Base-by-base conservation (phyloP, 2,329 filamentous ascomycete species). In the Xylariales sp. region DNA sequence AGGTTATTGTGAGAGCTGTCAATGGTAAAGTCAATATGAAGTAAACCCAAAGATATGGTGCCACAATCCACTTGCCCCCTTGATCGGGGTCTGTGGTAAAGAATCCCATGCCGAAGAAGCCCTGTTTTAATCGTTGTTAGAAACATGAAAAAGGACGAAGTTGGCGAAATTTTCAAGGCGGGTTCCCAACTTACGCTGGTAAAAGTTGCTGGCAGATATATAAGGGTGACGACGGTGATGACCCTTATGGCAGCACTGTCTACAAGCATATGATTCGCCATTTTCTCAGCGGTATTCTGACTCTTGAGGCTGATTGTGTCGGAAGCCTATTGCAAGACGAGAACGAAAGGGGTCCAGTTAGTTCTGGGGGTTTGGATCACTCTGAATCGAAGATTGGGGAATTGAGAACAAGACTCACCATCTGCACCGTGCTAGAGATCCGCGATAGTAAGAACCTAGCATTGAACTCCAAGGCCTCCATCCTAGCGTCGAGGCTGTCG, bases 91-190 rank as follows among this genome's bases (percentile, higher is more conserved):
- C 30, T 12, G 16, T 33, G 5, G 30, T 33, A 13, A 33, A 33
- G 30, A 33, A 33, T 6, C 30, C 30, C 30, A 33, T 33, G 11
- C 30, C 30, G 14, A 33, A 33, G 30, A 33, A 33, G 10, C 30
- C 30, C 30, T 31, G 13, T 6, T 29, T 12, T 29, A 7, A 13
- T n/a, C 6, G 11, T 29, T 12, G 16, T 13, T 5, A 29, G 16
- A 29, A 15, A 29, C 6, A 29, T 12, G 27, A 29, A 15, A 29
- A 5, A 12, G 27, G 27, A 12, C n/a, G 16, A 29, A 29, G 11
- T 13, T 12, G 16, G n/a, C n/a, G 27, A 6, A 15, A 7, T 12
- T 12, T 2, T 13, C 27, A 29, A 29, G n/a, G n/a, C n/a, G n/a
- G n/a, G n/a, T 29, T 12, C 16, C 6, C 17, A 12, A 31, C 30